Evolutionary conservation across 371 early-diverging fungal genomes (phyloP), one percentile per base, ranked within the genome.

Genomic region (Apophysomyces elegans): DNA sequence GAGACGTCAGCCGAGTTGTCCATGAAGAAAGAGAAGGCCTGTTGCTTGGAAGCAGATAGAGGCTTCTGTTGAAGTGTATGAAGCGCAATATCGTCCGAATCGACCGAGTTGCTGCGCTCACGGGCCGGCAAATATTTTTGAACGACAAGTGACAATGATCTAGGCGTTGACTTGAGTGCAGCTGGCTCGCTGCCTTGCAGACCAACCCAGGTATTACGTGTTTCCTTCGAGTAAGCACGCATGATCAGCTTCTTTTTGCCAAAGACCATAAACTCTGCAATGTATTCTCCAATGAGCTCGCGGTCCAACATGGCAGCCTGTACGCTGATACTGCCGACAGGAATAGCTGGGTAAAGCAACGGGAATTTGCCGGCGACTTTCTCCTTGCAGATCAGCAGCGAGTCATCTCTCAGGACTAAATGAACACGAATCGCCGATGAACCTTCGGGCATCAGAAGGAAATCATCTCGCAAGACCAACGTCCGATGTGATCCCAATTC

Each of bases 191-290:
- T 37, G 4, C n/a, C 21, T 43, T 73, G 67, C 9, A 62, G 60
- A 32, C 75, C 75, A 47, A 71, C 47, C 75, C 75, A 74, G 64
- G 59, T 66, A 62, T 71, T 71, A 63, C 71, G 62, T 37, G 63
- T 62, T 41, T 74, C 71, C 36, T 63, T 71, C 21, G 71, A 66
- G 58, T 68, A 66, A 14, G 75, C 71, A 58, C 71, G 63, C 38
- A 74, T 37, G 3, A 56, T 36, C 11, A 74, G 39, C 7, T 71
- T 65, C 18, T 65, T 71, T 59, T 62, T 65, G n/a, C 63, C 63
- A 14, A 66, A 43, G 32, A 74, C 46, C 37, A 68, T 65, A 21
- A 71, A 66, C 11, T 59, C 60, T 37, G 71, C 43, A 0, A 70
- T 54, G 35, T 74, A 70, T 18, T 74, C 71, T 4, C 68, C 74